These are phyloP conservation scores for Aureococcus anophagefferens DNA, from an alignment of 108 stramenopile species.

Conservation along the genomic window DNA sequence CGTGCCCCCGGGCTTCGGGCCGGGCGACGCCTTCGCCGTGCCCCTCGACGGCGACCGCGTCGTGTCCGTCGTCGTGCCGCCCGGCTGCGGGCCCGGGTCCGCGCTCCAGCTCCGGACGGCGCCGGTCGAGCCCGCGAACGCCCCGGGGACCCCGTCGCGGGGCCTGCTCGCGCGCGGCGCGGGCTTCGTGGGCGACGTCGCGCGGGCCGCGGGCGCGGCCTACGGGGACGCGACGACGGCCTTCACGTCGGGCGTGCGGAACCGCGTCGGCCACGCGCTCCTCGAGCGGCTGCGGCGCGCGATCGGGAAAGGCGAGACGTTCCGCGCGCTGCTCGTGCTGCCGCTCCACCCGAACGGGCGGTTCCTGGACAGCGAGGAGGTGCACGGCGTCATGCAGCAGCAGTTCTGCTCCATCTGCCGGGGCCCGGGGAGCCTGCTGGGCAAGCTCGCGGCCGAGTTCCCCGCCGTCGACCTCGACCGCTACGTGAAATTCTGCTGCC, in stretches of 20 bases:
- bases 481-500: conserved; percentile 21
- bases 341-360: not conserved
- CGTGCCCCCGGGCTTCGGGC: not conserved
- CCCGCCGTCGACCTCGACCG: conserved; percentile 17
- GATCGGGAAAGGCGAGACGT: not conserved
- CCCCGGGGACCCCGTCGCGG: not conserved
- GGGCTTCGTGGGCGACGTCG: not conserved
- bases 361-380: not conserved
- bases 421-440: conserved; percentile 18
- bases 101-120: not conserved
- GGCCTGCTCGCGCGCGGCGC: not conserved
- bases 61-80: not conserved
- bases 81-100: not conserved
- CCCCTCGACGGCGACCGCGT: not conserved
- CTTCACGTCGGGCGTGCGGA: not conserved
- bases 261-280: not conserved
- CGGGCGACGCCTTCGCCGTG: not conserved
- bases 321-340: not conserved
- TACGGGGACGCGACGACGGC: not conserved
- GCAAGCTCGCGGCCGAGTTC: conserved; percentile 44
- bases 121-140: not conserved
- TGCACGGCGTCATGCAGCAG: conserved; percentile 20
- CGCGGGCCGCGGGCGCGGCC: not conserved
- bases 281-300: not conserved
- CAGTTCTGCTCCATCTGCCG: conserved; percentile 25